Conservation (phyloP, 1,139 yeast genomes). For the Meyerozyma elateridarum region DNA sequence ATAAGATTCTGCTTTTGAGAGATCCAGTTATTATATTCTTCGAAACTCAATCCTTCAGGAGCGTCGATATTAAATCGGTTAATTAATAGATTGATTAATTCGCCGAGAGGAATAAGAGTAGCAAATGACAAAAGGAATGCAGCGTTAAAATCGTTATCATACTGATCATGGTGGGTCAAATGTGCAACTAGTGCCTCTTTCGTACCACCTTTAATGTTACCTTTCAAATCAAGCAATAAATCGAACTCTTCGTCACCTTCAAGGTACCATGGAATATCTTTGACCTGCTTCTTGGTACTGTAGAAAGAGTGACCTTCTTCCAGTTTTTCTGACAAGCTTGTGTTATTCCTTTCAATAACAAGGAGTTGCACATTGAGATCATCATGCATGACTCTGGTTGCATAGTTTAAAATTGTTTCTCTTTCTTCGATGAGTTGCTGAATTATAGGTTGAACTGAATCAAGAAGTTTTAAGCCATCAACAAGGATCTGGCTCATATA, state of each 20-base stretch:
- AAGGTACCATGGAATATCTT: slow-evolving; percentile 71
- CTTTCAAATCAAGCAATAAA: slow-evolving; percentile 67
- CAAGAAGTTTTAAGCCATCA: slow-evolving; percentile 42
- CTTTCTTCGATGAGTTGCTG: slow-evolving; percentile 65
- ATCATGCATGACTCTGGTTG: slow-evolving; percentile 73
- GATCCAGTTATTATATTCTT: slow-evolving; percentile 79
- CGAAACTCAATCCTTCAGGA: slow-evolving; percentile 83
- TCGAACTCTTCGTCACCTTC: slow-evolving; percentile 75
- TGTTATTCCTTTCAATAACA: slow-evolving; percentile 58
- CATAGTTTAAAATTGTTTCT: slow-evolving; percentile 63
- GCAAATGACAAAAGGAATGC: slow-evolving; percentile 73
- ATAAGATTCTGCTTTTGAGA: slow-evolving; percentile 66
- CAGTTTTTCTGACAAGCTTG: slow-evolving; percentile 35
- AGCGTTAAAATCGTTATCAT: slow-evolving; percentile 65
- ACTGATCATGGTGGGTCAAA: slow-evolving; percentile 70
- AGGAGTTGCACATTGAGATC: slow-evolving; percentile 61
- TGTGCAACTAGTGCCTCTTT: slow-evolving; percentile 76
- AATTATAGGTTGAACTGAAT: slow-evolving; percentile 40
- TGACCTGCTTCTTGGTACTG: slow-evolving; percentile 29
- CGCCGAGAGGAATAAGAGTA: slow-evolving; percentile 67
- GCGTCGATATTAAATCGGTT: slow-evolving; percentile 70
- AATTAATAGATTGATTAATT: slow-evolving; percentile 57
- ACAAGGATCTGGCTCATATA: slow-evolving; percentile 42
- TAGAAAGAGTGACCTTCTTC: slow-evolving; percentile 36
- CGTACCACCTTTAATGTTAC: slow-evolving; percentile 82